These are phyloP conservation scores for Umbelopsis sp. DNA, from an alignment of 371 early-diverging fungal species.

Conservation along the genomic window DNA sequence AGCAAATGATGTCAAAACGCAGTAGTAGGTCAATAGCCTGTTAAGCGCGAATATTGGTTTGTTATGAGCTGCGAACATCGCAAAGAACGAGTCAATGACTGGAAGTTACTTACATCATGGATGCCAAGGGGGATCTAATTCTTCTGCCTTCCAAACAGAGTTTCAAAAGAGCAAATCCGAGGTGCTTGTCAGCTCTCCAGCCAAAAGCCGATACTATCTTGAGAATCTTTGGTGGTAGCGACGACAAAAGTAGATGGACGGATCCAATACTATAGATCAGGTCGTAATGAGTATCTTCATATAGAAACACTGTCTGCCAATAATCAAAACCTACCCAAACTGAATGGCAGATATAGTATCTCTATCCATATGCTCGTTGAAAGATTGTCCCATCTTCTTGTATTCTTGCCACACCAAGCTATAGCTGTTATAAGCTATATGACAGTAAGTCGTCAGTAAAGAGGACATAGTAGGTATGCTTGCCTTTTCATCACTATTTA, in stretches of 20 bases:
- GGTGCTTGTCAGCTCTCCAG: slow-evolving; percentile 60
- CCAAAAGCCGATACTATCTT: slow-evolving; percentile 61
- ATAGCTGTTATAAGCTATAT: slow-evolving; percentile 50
- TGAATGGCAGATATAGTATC: slow-evolving; percentile 52
- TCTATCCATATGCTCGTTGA: slow-evolving; percentile 41
- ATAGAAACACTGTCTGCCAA: not conserved
- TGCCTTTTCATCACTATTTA: slow-evolving; percentile 25
- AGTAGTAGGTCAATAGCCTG: slow-evolving; percentile 47
- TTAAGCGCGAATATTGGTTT: not conserved
- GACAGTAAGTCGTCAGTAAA: not conserved
- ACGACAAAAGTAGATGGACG: slow-evolving; percentile 59
- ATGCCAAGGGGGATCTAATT: slow-evolving; percentile 60
- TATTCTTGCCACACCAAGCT: slow-evolving; percentile 55
- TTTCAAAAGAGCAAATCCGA: slow-evolving; percentile 62
- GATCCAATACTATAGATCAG: slow-evolving; percentile 55
- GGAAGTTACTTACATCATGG: slow-evolving; percentile 49
- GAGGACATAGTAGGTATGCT: not conserved
- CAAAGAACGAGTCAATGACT: not conserved
- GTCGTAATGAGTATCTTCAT: not conserved
- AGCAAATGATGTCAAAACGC: slow-evolving; percentile 44
- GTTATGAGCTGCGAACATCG: not conserved
- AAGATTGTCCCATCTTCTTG: slow-evolving; percentile 50
- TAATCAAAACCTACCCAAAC: slow-evolving; percentile 42
- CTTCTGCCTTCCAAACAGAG: slow-evolving; percentile 58
- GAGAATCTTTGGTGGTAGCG: slow-evolving; percentile 60